phyloP scores from a whole-genome alignment of 768 basidiomycete genomes.

The Hygrophoropsis aurantiaca region DNA sequence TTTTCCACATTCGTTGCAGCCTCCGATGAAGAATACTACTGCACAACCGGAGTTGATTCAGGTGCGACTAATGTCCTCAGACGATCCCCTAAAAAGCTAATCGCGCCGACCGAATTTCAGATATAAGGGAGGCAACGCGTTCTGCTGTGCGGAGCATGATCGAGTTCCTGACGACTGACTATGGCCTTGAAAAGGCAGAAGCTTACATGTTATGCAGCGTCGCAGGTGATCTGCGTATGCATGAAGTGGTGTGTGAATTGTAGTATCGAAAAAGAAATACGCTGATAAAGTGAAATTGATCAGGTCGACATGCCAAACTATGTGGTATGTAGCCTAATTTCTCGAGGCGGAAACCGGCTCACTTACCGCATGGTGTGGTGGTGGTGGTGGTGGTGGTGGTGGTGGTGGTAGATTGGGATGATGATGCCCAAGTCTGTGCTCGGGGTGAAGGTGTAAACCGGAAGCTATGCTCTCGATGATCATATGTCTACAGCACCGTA shows the following conservation, averaged over 20 bases:
- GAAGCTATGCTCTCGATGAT: background rate
- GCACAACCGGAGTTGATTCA: conserved; percentile 56
- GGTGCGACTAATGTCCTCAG: conserved; percentile 21
- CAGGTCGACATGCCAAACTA: conserved; percentile 72
- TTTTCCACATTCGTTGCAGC: conserved; percentile 38
- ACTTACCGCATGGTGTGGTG: background rate
- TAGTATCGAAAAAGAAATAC: background rate
- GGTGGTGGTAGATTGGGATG: conserved; percentile 51
- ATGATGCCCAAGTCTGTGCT: conserved; percentile 52
- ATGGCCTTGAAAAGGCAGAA: conserved; percentile 42
- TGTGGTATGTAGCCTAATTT: conserved; percentile 39
- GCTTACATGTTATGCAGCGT: conserved; percentile 66
- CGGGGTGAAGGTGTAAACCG: conserved; percentile 6
- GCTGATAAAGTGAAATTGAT: background rate
- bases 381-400: background rate
- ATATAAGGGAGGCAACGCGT: conserved; percentile 54
- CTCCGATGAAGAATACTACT: conserved; percentile 44
- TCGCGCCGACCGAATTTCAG: conserved; percentile 19
- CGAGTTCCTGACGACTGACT: conserved; percentile 43
- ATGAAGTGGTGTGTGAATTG: conserved; percentile 48
- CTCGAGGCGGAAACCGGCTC: background rate
- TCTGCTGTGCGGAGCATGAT: conserved; percentile 62
- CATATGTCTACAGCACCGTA: too few relatives aligned
- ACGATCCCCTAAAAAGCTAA: too few relatives aligned
- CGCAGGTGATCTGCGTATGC: conserved; percentile 56